Evolutionary conservation across 1,284 basidiomycete species (phyloP).

Genomic region (Pisolithus thermaeus): DNA sequence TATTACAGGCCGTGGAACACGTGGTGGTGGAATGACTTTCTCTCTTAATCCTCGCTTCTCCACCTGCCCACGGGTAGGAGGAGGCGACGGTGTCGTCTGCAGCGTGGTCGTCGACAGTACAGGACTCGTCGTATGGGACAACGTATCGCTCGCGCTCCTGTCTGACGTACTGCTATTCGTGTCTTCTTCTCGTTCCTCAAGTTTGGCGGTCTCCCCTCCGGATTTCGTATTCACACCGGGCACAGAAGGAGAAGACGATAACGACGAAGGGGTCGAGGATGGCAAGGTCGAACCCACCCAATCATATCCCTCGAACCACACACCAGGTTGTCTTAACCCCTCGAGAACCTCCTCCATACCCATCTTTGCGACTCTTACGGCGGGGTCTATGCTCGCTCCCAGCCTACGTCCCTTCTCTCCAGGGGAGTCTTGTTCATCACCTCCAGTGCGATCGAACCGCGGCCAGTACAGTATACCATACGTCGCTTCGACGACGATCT

Average conservation of each 20-base stretch:
- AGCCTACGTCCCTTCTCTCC: too few species aligned
- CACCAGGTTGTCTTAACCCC: constrained; percentile 48
- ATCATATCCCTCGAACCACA: constrained; percentile 66
- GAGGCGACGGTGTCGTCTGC: constrained; percentile 69
- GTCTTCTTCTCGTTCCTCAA: constrained; percentile 25
- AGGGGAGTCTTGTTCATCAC: too few species aligned
- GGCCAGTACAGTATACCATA: too few species aligned
- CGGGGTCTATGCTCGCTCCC: constrained; percentile 13
- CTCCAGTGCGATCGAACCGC: too few species aligned
- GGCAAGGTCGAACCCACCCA: constrained; percentile 32
- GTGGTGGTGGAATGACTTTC: too few species aligned
- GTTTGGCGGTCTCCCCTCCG: constrained; percentile 7
- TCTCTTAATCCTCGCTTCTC: too few species aligned
- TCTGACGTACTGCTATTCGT: constrained; percentile 43
- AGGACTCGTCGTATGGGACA: constrained; percentile 61
- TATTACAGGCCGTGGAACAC: too few species aligned
- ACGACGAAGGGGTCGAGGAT: too few species aligned
- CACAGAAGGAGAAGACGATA: too few species aligned
- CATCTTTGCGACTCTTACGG: constrained; percentile 48
- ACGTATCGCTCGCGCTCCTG: constrained; percentile 31
- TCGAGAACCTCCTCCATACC: constrained; percentile 52
- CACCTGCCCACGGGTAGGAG: constrained; percentile 34
- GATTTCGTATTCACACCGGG: too few species aligned
- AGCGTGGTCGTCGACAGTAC: constrained; percentile 69
- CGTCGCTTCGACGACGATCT: constrained; percentile 53